Evolutionary conservation across 164 flowering plant genomes (phyloP), one percentile per base, ranked within the genome.

Genomic region (Dillenia suffruticosa): DNA sequence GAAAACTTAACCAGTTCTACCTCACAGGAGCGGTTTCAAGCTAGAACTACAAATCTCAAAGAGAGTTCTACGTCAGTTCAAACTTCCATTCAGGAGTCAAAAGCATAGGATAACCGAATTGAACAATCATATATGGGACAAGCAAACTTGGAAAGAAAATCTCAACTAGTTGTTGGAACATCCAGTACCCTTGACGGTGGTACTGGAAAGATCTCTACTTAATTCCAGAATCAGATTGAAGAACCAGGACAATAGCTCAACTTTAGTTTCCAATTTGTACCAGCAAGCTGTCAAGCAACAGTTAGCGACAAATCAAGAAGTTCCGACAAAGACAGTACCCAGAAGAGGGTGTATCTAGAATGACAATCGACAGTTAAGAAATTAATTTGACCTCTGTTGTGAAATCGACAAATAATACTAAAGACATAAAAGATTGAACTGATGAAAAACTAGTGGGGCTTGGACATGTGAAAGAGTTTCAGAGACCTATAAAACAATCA

Each of bases 41-140:
- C 70, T 49, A 69, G 67, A 67, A 61, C 61, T 63, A 82, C 66
- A 64, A 73, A 63, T 45, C 58, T 9, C 73, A 74, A 77, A 57
- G 74, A 74, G 14, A 56, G 53, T 48, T 56, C 68, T 63, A 64
- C 71, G 61, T 56, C 26, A 40, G 44, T 63, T 59, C 46, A 8
- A 51, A 61, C 51, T 52, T 77, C 79, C 6, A 55, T 58, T 53
- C 68, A 74, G 68, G 72, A 70, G 61, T 48, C 47, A 15, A 50
- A 61, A 46, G 71, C 70, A 59, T 74, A 64, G 58, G 64, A 46
- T 9, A 65, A 43, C 56, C 79, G 55, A 72, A 56, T 15, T 19
- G 59, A 47, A 70, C 71, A 70, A 13, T 56, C 43, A 56, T 56
- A 50, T 15, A 54, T 43, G 44, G 56, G 56, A 46, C 57, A 54